Evolutionary conservation across 768 basidiomycete species (phyloP), one percentile per base, ranked within the genome.

Genomic region (Tephrocybe sp.): DNA sequence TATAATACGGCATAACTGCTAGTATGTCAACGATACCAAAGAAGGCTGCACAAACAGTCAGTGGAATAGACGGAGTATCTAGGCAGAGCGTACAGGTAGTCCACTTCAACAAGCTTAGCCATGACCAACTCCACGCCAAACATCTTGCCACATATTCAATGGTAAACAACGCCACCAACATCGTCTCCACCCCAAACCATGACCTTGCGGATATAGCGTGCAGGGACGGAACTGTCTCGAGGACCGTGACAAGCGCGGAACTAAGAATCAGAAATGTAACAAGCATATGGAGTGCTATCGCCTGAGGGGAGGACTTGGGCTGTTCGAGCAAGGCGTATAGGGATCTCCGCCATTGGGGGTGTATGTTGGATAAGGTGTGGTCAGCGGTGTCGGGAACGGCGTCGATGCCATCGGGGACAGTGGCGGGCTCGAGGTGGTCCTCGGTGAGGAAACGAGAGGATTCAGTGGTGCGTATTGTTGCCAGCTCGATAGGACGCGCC

Each of bases 151-250:
- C 64, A 62, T 90, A 95, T 67, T 97, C 93, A 51, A 92, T 74
- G 0, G 93, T 94, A 66, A 95, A 96, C 2, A 94, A 65, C 42
- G 85, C 82, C 20, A 95, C 92, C 9, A 95, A 67, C 45, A 78
- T 84, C 14, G 92, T 92, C 70, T 95, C 93, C 17, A 92, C 63
- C 1, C 93, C 93, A 54, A 96, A 96, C 83, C 93, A 92, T 6
- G 87, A 72, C 33, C 83, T 73, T 12, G 78, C 81, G 2, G 83
- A 79, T 2, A 85, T 81, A 9, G 78, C 76, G 62, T 88, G 88
- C 56, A 91, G 84, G 1, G 80, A 77, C 0, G 87, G 89, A 1
- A 92, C 83, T 0, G 90, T 92, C 65, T 92, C 89, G 20, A 92
- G 69, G 4, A 90, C 74, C 0, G 89, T 92, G 22, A 92, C 80